Evolutionary conservation across 179 eudicot species (phyloP), one percentile per base, ranked within the genome.

Genomic region (Dionaea muscipula): DNA sequence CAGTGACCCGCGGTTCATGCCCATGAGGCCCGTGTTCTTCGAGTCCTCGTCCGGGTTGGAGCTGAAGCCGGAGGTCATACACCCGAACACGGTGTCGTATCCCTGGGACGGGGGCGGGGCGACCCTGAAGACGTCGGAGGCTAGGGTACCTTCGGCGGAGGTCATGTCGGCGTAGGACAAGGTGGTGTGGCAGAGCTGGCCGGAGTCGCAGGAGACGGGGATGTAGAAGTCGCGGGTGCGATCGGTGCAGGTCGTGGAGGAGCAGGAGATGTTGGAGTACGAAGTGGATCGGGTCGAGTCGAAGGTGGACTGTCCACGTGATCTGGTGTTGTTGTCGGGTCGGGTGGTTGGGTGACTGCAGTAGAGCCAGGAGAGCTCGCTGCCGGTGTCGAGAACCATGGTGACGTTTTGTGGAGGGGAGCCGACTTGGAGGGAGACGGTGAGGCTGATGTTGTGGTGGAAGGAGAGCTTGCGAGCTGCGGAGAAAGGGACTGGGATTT

Each of bases 351-450:
- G 48, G 31, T 62, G 67, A 19, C 60, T 78, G 63, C 88, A 74
- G 56, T 66, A 66, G n/a, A 81, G 76, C 70, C 72, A 81, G 0
- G 88, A 69, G 59, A 81, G 80, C 61, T 79, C 82, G 52, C 88
- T 81, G 61, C 88, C 88, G 17, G 88, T 81, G 69, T 81, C 88
- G 36, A 81, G 72, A n/a, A 81, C 88, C 80, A 81, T 72, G 60
- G 82, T 71, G 12, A 72, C 84, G 39, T 55, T 51, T 47, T 81
- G 88, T 2, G 88, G 84, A 11, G 88, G 88, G 5, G 82, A 38
- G 21, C 84, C 88, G 28, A 81, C 77, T 17, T 72, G 17, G 47
- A 81, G 75, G 3, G 84, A 52, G 61, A 81, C 74, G 0, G 84
- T 81, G 21, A 81, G 72, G 33, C 82, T 71, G 17, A 81, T 74